Evolutionary conservation across 495 filamentous ascomycete genomes (phyloP).

Genomic region (Penicilliopsis zonata): DNA sequence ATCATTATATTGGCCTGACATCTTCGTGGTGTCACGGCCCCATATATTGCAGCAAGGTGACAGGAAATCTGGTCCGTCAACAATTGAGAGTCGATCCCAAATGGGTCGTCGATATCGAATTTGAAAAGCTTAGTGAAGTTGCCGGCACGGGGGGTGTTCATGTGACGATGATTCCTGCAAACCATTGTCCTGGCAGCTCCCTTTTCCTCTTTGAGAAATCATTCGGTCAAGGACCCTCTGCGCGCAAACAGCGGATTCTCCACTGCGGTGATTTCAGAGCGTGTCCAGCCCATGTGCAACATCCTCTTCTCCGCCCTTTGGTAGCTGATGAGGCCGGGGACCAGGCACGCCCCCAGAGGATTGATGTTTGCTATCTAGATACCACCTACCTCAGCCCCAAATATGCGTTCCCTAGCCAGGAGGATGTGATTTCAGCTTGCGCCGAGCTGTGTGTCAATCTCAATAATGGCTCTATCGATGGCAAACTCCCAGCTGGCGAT

Average conservation of each 20-base stretch:
- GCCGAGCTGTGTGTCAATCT: conserved; percentile 74
- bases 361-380: conserved; percentile 93
- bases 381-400: conserved; percentile 95
- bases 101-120: conserved; percentile 76
- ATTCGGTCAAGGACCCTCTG: conserved; percentile 43
- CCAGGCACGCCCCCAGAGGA: conserved; percentile 63
- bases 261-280: conserved; percentile 97
- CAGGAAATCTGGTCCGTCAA: conserved; percentile 75
- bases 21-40: conserved; percentile 85
- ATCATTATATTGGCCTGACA: conserved; percentile 90
- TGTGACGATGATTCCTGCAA: conserved; percentile 92
- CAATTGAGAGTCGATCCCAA: conserved; percentile 78
- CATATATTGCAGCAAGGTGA: conserved; percentile 92
- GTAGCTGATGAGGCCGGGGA: conserved; percentile 54
- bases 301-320: conserved; percentile 70
- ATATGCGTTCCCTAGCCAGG: conserved; percentile 86
- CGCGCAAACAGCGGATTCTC: conserved; percentile 60
- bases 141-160: conserved; percentile 66
- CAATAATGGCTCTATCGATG: conserved; percentile 41
- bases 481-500: conserved; percentile 37
- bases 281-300: conserved; percentile 71
- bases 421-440: conserved; percentile 76
- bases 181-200: conserved; percentile 93
- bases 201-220: conserved; percentile 85
- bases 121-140: conserved; percentile 70